A percentile compares a stretch with the other conserved stretches of the same genome.
phyloP scores from a whole-genome alignment of 1,284 basidiomycete genomes.

The Ustilago loliicola region DNA sequence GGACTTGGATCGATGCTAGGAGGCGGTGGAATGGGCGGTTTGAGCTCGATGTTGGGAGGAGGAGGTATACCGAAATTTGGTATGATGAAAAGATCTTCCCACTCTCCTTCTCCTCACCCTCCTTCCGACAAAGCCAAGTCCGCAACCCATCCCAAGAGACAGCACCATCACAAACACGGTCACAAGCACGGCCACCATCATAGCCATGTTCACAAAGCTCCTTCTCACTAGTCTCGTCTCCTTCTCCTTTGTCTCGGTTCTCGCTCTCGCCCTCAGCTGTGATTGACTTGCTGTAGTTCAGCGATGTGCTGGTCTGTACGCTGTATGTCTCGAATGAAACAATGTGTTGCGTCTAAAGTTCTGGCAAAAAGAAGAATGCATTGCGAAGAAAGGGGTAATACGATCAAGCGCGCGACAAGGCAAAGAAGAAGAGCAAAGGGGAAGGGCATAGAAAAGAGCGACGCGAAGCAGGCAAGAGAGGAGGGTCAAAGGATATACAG shows the following conservation, averaged over 20 bases:
- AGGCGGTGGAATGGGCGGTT: constrained; percentile 1
- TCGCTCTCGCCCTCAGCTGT: not conserved
- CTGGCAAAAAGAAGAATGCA: constrained; percentile 15
- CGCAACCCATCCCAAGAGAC: not conserved
- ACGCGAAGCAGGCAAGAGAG: not conserved
- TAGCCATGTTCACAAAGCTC: not conserved
- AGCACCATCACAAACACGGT: constrained; percentile 1
- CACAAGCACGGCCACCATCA: not conserved
- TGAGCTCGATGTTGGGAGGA: not conserved
- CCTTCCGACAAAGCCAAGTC: not conserved
- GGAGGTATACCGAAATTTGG: not conserved
- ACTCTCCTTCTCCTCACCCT: not conserved
- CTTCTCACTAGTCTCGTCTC: not conserved
- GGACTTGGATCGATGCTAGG: constrained; percentile 14
- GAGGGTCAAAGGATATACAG: constrained; percentile 11
- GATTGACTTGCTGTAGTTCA: not conserved
- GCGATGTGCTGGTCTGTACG: constrained; percentile 12
- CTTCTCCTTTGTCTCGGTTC: not conserved
- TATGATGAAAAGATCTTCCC: constrained; percentile 2
- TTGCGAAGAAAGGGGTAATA: constrained; percentile 21
- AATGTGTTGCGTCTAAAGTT: not conserved
- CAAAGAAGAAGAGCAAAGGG: not conserved
- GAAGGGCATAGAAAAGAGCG: not conserved
- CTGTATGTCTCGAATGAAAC: not conserved
- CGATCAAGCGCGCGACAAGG: constrained; percentile 4